Base-by-base conservation (phyloP, 1,284 basidiomycete genomes). In the Gomphus bonarii region DNA sequence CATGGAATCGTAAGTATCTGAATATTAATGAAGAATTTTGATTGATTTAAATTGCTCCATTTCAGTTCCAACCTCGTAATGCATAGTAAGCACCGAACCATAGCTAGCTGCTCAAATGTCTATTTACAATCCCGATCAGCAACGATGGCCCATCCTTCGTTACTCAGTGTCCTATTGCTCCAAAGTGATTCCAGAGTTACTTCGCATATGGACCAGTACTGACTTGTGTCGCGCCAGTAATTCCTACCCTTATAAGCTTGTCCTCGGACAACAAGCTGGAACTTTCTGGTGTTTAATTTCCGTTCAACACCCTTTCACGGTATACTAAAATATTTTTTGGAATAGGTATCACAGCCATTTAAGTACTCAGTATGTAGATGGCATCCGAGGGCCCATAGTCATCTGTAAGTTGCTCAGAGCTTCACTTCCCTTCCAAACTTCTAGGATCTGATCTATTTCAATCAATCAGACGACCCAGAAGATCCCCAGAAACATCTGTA, bases 131-230 rank as follows among this genome's bases (percentile, higher is more conserved):
- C 38, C 16, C 22, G n/a, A 11, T 40, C 33, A 58, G 56, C 10
- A 53, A 58, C 43, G 67, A 69, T 62, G 57, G 68, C 54, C 59
- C 68, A 56, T 54, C 70, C 59, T 64, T 66, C 33, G 64, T 72
- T 30, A 69, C 67, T 22, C 73, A 74, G 61, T 81, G 79, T 60
- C 75, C 75, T 1, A 78, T 80, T 54, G 68, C 71, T 0, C 70
- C 70, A 0, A 63, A 60, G 44, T 61, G 57, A 55, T 53, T 6
- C n/a, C n/a, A 60, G n/a, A 1, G 38, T 51, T 60, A n/a, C n/a
- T n/a, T n/a, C n/a, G n/a, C n/a, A n/a, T n/a, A n/a, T n/a, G n/a
- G n/a, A n/a, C n/a, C n/a, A n/a, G n/a, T n/a, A n/a, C n/a, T n/a
- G n/a, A 44, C 9, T n/a, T n/a, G n/a, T n/a, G 10, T 33, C 36